These are phyloP conservation scores for Phaeosphaeria sp. DNA, from an alignment of 2,329 filamentous ascomycete species.

Conservation along the genomic window DNA sequence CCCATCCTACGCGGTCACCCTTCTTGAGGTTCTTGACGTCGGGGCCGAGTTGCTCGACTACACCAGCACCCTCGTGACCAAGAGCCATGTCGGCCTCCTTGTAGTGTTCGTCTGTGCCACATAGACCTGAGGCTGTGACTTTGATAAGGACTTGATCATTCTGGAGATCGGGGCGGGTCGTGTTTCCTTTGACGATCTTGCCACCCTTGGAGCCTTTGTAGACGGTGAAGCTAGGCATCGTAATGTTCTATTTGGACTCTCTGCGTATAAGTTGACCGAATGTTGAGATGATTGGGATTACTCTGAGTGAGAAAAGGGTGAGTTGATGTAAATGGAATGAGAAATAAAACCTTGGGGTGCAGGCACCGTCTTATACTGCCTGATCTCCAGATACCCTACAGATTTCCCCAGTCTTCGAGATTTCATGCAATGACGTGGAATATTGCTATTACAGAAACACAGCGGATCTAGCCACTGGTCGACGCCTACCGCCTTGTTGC, in stretches of 20 bases:
- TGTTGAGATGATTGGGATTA: neutral
- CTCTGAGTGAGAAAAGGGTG: neutral
- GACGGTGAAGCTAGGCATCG: constrained; percentile 62
- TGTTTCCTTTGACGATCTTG: constrained; percentile 59
- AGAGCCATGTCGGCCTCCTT: constrained; percentile 53
- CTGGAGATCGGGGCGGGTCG: constrained; percentile 51
- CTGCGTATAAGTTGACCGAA: no score
- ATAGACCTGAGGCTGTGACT: constrained; percentile 71
- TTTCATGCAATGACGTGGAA: constrained; percentile 30
- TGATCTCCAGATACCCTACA: neutral
- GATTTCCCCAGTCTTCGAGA: constrained; percentile 13
- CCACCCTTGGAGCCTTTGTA: constrained; percentile 68
- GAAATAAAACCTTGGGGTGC: neutral
- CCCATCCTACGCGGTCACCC: constrained; percentile 61
- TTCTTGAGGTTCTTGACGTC: constrained; percentile 55
- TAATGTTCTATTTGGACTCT: constrained; percentile 5
- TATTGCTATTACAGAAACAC: constrained; percentile 17
- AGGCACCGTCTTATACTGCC: neutral
- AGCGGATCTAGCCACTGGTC: constrained; percentile 13
- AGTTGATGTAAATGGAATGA: neutral
- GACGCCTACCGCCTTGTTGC: constrained; percentile 13
- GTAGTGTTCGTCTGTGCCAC: constrained; percentile 64
- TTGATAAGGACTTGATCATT: constrained; percentile 66
- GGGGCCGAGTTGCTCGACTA: constrained; percentile 57
- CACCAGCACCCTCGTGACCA: constrained; percentile 63